Conservation (phyloP, 345 rosid genomes). For the Erucastrum elatum region DNA sequence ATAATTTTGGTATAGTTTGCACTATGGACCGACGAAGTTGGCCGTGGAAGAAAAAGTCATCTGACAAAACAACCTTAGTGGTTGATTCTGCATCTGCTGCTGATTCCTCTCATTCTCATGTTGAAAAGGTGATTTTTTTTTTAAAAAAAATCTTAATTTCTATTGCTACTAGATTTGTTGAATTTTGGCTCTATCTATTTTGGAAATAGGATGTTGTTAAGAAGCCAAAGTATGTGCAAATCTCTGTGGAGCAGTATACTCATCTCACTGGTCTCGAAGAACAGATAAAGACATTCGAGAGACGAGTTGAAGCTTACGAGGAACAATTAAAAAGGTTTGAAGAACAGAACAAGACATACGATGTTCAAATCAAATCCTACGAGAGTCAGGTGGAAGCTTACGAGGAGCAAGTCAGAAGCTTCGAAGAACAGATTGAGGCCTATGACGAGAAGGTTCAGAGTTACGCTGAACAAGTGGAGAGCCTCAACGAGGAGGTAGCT, state of each 20-base stretch:
- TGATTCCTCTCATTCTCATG: constrained; percentile 38
- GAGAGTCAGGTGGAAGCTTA: constrained; percentile 52
- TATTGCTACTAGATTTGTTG: background rate
- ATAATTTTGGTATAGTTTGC: constrained; percentile 12
- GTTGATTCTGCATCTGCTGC: constrained; percentile 45
- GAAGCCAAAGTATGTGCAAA: constrained; percentile 73
- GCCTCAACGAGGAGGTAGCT: constrained; percentile 53
- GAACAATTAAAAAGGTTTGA: constrained; percentile 57
- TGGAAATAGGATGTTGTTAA: constrained; percentile 57
- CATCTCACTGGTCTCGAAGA: constrained; percentile 64
- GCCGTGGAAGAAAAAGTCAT: constrained; percentile 93
- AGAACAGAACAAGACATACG: constrained; percentile 34
- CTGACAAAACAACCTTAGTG: constrained; percentile 53
- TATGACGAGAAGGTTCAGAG: constrained; percentile 48
- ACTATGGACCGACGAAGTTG: constrained; percentile 82
- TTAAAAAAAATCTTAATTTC: background rate
- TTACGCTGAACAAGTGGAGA: constrained; percentile 57
- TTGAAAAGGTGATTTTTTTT: constrained; percentile 21
- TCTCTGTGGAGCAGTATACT: constrained; percentile 77
- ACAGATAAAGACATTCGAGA: constrained; percentile 39
- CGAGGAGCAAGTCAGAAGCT: constrained; percentile 53
- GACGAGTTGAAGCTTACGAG: constrained; percentile 50
- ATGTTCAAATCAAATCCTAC: constrained; percentile 53
- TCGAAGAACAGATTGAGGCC: constrained; percentile 59
- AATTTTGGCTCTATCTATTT: background rate